Conservation (phyloP, 768 basidiomycete species). For the Suillus placidus region DNA sequence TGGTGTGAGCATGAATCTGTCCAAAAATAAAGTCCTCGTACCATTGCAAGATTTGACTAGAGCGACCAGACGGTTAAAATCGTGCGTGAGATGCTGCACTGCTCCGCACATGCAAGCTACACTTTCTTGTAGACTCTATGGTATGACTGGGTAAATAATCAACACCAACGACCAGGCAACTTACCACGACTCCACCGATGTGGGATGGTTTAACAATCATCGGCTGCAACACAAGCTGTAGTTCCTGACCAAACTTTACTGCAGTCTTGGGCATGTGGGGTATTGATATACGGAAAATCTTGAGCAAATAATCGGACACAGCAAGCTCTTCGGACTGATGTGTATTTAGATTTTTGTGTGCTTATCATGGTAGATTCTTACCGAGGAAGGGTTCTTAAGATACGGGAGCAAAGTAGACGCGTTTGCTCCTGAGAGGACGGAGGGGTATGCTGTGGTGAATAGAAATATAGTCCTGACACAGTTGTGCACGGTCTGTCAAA, state of each 20-base stretch:
- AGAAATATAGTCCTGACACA: constrained; percentile 86
- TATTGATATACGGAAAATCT: constrained; percentile 83
- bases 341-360: constrained; percentile 1
- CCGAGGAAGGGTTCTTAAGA: constrained; percentile 79
- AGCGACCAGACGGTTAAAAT: constrained; percentile 75
- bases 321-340: constrained; percentile 77
- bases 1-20: constrained; percentile 12
- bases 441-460: constrained; percentile 80
- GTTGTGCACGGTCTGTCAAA: constrained; percentile 70
- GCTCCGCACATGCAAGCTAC: constrained; percentile 92
- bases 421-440: constrained; percentile 78
- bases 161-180: constrained; percentile 20
- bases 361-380: constrained; percentile 32
- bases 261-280: constrained; percentile 91
- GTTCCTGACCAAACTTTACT: constrained; percentile 82
- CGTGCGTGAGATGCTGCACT: constrained; percentile 83
- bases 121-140: constrained; percentile 83
- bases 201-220: constrained; percentile 89
- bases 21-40: constrained; percentile 33
- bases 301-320: constrained; percentile 84
- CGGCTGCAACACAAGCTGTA: constrained; percentile 79
- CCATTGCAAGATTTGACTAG: constrained; percentile 87
- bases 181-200: constrained; percentile 65
- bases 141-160: constrained; percentile 3
- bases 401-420: constrained; percentile 90